Evolutionary conservation across 805 yeast species (phyloP).

Genomic region (Saturnispora saitoi): DNA sequence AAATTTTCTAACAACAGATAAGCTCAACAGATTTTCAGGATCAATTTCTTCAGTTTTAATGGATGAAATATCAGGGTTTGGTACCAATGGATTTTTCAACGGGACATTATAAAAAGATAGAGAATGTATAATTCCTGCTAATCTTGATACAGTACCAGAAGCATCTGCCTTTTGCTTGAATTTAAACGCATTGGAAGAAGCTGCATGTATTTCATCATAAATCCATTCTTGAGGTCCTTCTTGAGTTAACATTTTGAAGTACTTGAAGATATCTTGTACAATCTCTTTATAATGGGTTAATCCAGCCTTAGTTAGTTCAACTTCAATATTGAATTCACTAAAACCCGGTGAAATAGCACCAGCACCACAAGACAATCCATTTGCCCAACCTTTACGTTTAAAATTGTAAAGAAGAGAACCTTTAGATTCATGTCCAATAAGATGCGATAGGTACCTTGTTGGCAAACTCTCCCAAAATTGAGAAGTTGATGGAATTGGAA

Average conservation of each 20-base stretch:
- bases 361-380: conserved; percentile 66
- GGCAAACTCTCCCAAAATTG: conserved; percentile 64
- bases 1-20: conserved; percentile 46
- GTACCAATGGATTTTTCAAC: conserved; percentile 12
- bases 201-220: conserved; percentile 64
- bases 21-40: conserved; percentile 50
- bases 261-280: conserved; percentile 56
- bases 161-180: conserved; percentile 74
- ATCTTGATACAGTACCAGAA: conserved; percentile 56
- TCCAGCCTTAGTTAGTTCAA: conserved; percentile 74
- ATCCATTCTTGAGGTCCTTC: conserved; percentile 71
- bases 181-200: conserved; percentile 62
- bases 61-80: conserved; percentile 5
- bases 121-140: conserved; percentile 24
- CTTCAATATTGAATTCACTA: conserved; percentile 56
- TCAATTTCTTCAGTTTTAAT: conserved; percentile 39
- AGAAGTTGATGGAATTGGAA: conserved; percentile 69
- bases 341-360: conserved; percentile 57
- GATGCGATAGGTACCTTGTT: conserved; percentile 61
- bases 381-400: conserved; percentile 73
- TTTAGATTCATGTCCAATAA: conserved; percentile 86
- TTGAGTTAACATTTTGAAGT: conserved; percentile 49
- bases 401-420: conserved; percentile 73
- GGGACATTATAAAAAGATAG: conserved; percentile 20
- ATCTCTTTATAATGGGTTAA: conserved; percentile 54